Evolutionary conservation across 2,329 filamentous ascomycete species (phyloP).

Genomic region (Sporothrix brunneoviolacea): DNA sequence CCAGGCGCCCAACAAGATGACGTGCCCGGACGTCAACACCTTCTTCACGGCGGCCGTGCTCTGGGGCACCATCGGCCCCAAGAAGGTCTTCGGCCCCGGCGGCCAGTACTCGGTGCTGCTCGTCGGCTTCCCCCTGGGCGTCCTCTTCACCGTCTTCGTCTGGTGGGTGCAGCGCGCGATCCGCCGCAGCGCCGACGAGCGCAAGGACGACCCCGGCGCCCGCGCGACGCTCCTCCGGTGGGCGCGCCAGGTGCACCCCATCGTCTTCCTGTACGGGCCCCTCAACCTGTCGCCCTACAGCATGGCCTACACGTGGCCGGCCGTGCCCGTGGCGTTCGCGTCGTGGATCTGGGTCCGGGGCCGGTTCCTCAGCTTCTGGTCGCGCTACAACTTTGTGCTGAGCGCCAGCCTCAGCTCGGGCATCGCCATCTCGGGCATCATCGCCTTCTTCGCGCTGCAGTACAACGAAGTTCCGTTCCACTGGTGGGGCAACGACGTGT

Average conservation of each 20-base stretch:
- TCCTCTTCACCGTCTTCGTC: conserved; percentile 37
- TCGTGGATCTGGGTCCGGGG: conserved; percentile 37
- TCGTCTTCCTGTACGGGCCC: conserved; percentile 31
- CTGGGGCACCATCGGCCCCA: conserved; percentile 55
- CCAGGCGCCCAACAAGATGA: conserved; percentile 43
- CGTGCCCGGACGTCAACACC: conserved; percentile 50
- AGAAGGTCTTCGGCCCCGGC: conserved; percentile 41
- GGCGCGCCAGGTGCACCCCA: conserved; percentile 31
- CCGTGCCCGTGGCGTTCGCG: conserved; percentile 35
- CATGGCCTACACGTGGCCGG: conserved; percentile 37
- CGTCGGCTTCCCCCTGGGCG: conserved; percentile 44
- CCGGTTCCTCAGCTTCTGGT: conserved; percentile 22
- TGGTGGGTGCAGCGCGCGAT: conserved; percentile 24
- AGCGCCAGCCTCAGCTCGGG: conserved; percentile 29
- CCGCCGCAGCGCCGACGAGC: neutral
- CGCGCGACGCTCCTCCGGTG: neutral
- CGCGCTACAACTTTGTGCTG: conserved; percentile 38
- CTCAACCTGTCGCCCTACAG: conserved; percentile 34
- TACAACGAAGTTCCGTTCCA: conserved; percentile 34
- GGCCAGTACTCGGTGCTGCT: conserved; percentile 43
- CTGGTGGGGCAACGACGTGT: conserved; percentile 43
- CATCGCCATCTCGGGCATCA: conserved; percentile 43
- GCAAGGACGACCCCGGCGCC: neutral
- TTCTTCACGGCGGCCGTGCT: conserved; percentile 56
- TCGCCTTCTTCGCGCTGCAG: conserved; percentile 48